A percentile compares a stretch with the other conserved stretches of the same genome.
These are phyloP conservation scores for Cladorrhinum sp. DNA, from an alignment of 2,329 filamentous ascomycete genomes.

Conservation along the genomic window DNA sequence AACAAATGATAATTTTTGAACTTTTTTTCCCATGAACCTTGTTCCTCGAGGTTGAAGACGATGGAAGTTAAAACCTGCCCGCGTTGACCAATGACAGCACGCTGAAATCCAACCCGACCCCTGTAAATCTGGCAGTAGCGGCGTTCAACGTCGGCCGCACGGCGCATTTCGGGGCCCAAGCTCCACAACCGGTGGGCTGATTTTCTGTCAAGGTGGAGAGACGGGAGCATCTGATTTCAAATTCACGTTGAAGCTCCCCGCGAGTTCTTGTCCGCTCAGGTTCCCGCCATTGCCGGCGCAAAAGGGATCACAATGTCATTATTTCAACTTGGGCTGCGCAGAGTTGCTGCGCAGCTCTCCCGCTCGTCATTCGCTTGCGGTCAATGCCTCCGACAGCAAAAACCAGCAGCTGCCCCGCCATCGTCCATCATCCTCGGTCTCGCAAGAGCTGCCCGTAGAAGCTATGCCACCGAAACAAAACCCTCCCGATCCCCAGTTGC, in stretches of 20 bases:
- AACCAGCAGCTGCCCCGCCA: conserved; percentile 17
- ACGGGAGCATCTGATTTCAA: conserved; percentile 2
- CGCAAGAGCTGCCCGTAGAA: conserved; percentile 34
- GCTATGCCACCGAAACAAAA: conserved; percentile 32
- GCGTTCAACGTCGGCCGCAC: background rate
- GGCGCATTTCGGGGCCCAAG: background rate
- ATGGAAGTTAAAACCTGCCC: too few relatives aligned
- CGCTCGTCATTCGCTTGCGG: conserved; percentile 44
- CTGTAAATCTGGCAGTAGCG: too few relatives aligned
- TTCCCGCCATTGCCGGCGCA: conserved; percentile 19
- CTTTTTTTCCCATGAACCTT: background rate
- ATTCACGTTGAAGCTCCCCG: conserved; percentile 9
- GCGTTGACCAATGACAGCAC: too few relatives aligned
- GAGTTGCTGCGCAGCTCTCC: conserved; percentile 26
- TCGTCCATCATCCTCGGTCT: conserved; percentile 18
- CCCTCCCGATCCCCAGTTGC: conserved; percentile 32
- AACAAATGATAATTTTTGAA: background rate
- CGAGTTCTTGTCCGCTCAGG: conserved; percentile 1
- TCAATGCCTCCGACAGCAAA: conserved; percentile 40
- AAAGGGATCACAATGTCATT: conserved; percentile 28
- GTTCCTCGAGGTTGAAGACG: background rate
- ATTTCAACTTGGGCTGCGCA: conserved; percentile 30
- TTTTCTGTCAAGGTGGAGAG: conserved; percentile 8
- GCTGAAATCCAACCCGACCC: too few relatives aligned
- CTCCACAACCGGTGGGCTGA: conserved; percentile 22